Evolutionary conservation across 2,329 filamentous ascomycete species (phyloP), one percentile per base, ranked within the genome.

Genomic region (Alternaria sp.): DNA sequence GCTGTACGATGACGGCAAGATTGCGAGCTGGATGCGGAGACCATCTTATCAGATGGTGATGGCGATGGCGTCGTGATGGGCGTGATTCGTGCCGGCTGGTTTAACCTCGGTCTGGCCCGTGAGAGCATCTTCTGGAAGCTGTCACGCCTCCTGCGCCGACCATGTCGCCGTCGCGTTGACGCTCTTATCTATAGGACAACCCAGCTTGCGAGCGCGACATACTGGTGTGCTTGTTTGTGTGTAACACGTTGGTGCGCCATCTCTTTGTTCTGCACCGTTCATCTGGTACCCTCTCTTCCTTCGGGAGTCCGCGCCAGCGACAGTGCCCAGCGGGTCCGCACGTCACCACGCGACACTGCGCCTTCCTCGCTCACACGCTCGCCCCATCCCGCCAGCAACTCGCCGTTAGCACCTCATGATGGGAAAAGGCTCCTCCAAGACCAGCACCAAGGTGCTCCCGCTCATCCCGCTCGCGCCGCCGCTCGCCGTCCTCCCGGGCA

Each of bases 401-500:
- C 62, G 46, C 18, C 12, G 15, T 57, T 41, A 51, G 44, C 55
- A 50, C 37, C 37, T 59, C 65, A 74, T 28, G 33, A 80, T 80
- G 78, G 78, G 75, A 61, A 78, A 78, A 63, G 69, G 76, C 46
- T 67, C 76, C 21, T 77, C 76, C 25, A 77, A 79, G 54, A 69
- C 72, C 11, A 71, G 75, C 66, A 74, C 75, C 9, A 78, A 76
- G 54, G 76, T 81, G 65, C 80, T 97, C 33, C 92, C 95, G 49
- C 83, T 98, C 72, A 91, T 98, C 70, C 92, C 94, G 41, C 87
- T 98, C 46, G 89, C 93, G 57, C 89, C 90, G 75, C 92, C 91
- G 69, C 88, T 89, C 66, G 92, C 97, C 70, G 88, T 98, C 44
- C 87, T 97, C 10, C 96, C 96, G 5, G 93, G 94, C 66, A 89